A percentile compares a stretch with the other conserved stretches of the same genome.
These are phyloP conservation scores for Fraxinus baroniana DNA, from an alignment of 305 asterid species.

Conservation along the genomic window DNA sequence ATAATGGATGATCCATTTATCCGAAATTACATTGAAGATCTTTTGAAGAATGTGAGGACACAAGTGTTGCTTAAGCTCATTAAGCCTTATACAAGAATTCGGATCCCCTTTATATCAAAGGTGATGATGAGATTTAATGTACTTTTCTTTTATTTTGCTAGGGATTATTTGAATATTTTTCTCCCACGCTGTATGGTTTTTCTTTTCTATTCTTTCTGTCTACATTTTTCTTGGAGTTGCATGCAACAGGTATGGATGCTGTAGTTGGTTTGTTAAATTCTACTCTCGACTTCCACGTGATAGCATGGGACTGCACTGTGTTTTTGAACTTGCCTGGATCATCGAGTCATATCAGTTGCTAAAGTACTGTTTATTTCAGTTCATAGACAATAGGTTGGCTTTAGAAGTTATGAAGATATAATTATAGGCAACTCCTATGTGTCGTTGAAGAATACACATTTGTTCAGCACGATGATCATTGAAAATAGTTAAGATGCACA, in stretches of 20 bases:
- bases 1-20: conserved; percentile 97
- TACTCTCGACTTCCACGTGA: background rate
- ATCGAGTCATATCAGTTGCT: background rate
- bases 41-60: conserved; percentile 89
- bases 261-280: background rate
- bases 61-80: conserved; percentile 96
- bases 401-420: background rate
- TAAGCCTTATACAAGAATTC: conserved; percentile 91
- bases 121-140: conserved; percentile 32
- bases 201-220: background rate
- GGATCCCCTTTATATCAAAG: conserved; percentile 93
- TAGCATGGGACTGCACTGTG: background rate
- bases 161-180: background rate
- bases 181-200: background rate
- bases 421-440: background rate
- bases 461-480: background rate
- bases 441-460: background rate
- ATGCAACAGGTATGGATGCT: background rate
- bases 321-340: background rate
- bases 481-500: background rate
- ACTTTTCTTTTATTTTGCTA: conserved; percentile 9
- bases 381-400: background rate
- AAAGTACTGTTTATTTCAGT: background rate
- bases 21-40: conserved; percentile 95
- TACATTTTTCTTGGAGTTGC: background rate